phyloP scores from a whole-genome alignment of 179 eudicot species.

The Silene coronaria region DNA sequence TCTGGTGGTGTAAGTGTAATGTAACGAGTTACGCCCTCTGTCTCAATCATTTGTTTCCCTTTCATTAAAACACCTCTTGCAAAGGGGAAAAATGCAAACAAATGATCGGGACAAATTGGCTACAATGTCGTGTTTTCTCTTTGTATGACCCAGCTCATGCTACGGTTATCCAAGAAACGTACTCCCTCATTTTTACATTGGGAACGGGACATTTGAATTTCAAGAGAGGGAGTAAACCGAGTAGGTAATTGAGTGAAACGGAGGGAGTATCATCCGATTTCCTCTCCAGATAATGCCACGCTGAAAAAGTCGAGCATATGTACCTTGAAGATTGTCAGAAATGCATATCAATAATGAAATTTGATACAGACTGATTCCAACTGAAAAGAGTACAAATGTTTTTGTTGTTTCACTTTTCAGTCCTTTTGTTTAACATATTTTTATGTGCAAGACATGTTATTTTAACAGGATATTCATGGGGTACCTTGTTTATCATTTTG shows the following conservation, averaged over 20 bases:
- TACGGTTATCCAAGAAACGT: background rate
- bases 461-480: background rate
- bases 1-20: background rate
- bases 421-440: background rate
- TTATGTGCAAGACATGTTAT: background rate
- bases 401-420: background rate
- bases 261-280: background rate
- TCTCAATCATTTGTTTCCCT: no score
- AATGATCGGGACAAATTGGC: no score
- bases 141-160: background rate
- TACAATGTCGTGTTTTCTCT: background rate
- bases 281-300: background rate
- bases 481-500: background rate
- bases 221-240: no score
- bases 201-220: background rate
- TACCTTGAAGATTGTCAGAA: constrained; percentile 9
- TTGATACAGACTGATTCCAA: background rate
- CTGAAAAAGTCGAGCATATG: background rate
- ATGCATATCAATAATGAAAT: background rate
- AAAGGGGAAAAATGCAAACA: no score
- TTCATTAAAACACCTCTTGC: no score
- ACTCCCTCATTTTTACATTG: background rate
- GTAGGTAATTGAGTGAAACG: no score
- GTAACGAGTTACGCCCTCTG: no score
- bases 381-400: background rate